Percentiles rank a stretch among this genome's conserved stretches.
These are phyloP conservation scores for Xylaria sp. DNA, from an alignment of 2,329 filamentous ascomycete genomes.

Conservation along the genomic window DNA sequence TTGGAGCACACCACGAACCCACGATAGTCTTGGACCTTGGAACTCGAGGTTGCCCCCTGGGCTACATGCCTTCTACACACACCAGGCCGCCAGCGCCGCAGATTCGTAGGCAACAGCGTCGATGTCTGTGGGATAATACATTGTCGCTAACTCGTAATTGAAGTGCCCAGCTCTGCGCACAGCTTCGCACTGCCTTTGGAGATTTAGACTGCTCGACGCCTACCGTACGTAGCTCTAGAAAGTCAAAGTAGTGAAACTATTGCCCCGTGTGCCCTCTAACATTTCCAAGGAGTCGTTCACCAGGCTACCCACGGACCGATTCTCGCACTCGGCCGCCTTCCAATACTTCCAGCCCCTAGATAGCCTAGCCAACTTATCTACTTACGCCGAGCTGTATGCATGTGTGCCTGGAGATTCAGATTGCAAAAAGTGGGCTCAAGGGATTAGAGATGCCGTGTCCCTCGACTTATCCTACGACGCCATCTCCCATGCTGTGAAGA, in stretches of 20 bases:
- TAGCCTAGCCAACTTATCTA: conserved; percentile 64
- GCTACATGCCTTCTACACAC: conserved; percentile 82
- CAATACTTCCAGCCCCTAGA: conserved; percentile 78
- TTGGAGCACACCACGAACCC: conserved; percentile 73
- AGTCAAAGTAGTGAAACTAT: not conserved
- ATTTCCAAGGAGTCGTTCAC: conserved; percentile 72
- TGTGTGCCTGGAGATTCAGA: conserved; percentile 50
- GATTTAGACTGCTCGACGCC: conserved; percentile 51
- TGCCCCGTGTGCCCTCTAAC: conserved; percentile 55
- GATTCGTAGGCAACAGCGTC: conserved; percentile 34
- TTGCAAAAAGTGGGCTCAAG: conserved; percentile 44
- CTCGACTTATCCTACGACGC: conserved; percentile 77
- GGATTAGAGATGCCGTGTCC: conserved; percentile 59
- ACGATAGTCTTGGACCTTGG: conserved; percentile 74
- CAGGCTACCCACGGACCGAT: conserved; percentile 64
- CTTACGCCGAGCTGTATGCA: conserved; percentile 58
- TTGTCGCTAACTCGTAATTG: conserved; percentile 24
- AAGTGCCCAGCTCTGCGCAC: conserved; percentile 49
- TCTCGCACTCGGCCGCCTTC: conserved; percentile 70
- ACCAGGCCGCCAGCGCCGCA: conserved; percentile 52
- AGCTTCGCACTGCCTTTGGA: conserved; percentile 51
- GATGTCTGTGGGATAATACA: not conserved
- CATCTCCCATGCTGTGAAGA: conserved; percentile 71
- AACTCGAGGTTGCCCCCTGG: conserved; percentile 81
- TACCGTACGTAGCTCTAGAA: conserved; percentile 44